Percentiles rank a stretch among this genome's conserved stretches.
Conservation (phyloP, 2,329 filamentous ascomycete genomes). For the Bretziella fagacearum region DNA sequence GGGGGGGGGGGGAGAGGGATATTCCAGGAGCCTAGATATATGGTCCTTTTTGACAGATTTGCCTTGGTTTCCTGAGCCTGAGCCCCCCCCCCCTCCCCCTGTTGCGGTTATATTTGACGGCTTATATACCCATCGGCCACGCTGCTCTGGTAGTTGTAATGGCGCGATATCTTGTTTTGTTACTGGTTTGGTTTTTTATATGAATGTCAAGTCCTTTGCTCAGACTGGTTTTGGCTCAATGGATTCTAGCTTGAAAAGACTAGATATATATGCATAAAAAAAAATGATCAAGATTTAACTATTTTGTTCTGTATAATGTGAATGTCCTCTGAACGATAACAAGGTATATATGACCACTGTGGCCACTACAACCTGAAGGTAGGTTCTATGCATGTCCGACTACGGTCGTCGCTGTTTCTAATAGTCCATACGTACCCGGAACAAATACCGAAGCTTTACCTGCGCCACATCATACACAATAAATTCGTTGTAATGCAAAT, state of each 20-base stretch:
- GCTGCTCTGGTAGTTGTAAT: not conserved
- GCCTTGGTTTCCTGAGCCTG: not conserved
- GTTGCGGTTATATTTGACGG: conserved; percentile 1
- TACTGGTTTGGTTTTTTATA: not conserved
- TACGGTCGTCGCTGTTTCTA: not conserved
- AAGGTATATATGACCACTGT: not conserved
- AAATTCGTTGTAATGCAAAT: conserved; percentile 54
- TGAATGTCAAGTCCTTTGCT: not conserved
- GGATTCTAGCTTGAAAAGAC: too few relatives aligned
- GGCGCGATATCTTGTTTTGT: not conserved
- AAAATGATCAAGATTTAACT: too few relatives aligned
- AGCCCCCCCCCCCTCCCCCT: not conserved
- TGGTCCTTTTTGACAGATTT: not conserved
- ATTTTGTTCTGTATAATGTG: too few relatives aligned
- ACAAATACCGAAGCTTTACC: conserved; percentile 51
- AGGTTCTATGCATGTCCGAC: not conserved
- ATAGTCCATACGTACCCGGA: conserved; percentile 39
- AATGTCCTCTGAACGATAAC: too few relatives aligned
- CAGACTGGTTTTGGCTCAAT: too few relatives aligned
- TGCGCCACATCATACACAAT: conserved; percentile 55
- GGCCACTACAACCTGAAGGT: not conserved
- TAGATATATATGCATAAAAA: too few relatives aligned
- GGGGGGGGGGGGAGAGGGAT: not conserved
- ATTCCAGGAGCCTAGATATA: too few relatives aligned
- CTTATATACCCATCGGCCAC: conserved; percentile 9